Evolutionary conservation across 2,329 filamentous ascomycete genomes (phyloP).

Genomic region (Diaporthe vexans): DNA sequence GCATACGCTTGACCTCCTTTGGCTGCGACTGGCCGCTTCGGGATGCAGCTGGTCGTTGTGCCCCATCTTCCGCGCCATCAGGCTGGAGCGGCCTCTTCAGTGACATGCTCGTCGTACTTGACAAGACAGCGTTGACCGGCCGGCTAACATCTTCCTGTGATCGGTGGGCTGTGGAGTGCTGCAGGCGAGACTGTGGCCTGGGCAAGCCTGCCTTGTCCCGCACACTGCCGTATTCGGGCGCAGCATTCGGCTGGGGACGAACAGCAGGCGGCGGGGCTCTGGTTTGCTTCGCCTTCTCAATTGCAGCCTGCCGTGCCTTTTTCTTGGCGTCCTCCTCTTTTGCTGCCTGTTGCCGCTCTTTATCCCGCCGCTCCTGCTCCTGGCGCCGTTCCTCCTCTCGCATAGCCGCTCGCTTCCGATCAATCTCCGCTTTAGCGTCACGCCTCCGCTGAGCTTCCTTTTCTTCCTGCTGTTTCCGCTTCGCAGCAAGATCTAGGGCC

Average conservation of each 20-base stretch:
- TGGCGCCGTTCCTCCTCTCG: constrained; percentile 77
- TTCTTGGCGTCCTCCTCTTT: constrained; percentile 74
- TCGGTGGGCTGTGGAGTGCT: constrained; percentile 62
- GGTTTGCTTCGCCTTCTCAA: constrained; percentile 76
- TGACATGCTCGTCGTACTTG: constrained; percentile 75
- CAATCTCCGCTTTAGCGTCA: constrained; percentile 84
- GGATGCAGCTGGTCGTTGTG: constrained; percentile 60
- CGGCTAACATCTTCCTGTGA: constrained; percentile 72
- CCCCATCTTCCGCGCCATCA: constrained; percentile 70
- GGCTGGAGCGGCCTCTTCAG: constrained; percentile 81
- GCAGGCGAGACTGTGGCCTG: constrained; percentile 71
- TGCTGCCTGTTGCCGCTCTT: constrained; percentile 70
- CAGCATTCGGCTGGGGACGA: constrained; percentile 67
- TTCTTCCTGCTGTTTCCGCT: constrained; percentile 89
- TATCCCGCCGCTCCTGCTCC: constrained; percentile 72
- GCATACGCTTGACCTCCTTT: constrained; percentile 83
- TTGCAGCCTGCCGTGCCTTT: constrained; percentile 71
- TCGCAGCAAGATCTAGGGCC: constrained; percentile 81
- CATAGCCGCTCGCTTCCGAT: constrained; percentile 78
- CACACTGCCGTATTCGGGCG: constrained; percentile 59
- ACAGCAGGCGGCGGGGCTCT: constrained; percentile 72
- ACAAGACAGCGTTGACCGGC: constrained; percentile 70
- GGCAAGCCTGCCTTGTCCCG: constrained; percentile 52
- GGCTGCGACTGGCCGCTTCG: constrained; percentile 75
- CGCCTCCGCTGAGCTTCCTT: constrained; percentile 83